Base-by-base conservation (phyloP, 352 stramenopile species). In the Phytophthora nicotianae region DNA sequence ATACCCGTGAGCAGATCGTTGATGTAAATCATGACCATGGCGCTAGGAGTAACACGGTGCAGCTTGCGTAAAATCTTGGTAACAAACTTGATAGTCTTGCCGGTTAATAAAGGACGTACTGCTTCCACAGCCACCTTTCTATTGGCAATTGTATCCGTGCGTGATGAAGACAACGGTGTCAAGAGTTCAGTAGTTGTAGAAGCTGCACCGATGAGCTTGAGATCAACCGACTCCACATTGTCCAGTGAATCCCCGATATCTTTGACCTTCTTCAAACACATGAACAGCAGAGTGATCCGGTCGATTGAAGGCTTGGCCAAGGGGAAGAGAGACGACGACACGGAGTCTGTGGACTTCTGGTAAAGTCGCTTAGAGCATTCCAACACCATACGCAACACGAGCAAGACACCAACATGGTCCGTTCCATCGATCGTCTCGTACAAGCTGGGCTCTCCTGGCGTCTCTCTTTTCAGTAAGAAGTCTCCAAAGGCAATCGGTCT, bases 181-280 rank as follows among this genome's bases (percentile, higher is more conserved):
- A 90, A 56, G 19, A 91, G 50, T n/a, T 89, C 72, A 0, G 40
- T 19, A 16, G 62, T 72, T 4, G 68, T 77, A 1, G 46, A 55
- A 2, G 75, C 78, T 23, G 65, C 70, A 47, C 77, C 80, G 0
- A 93, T 66, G 11, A 77, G 62, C 60, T 93, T 93, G 45, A 90
- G 80, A 49, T 92, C 72, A 20, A 78, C 48, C 0, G 45, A 13
- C 2, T 69, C 46, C 0, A 55, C 41, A 9, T 60, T 48, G 0
- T 58, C 52, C 16, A 74, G 21, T 0, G 67, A 53, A 26, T 70
- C 59, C 0, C 50, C 61, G 10, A 86, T 61, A 4, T 91, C 81
- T 52, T 87, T 91, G 2, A 91, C 48, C 2, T 86, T 84, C 53
- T 93, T 93, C 24, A 91, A 50, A 29, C 85, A 93, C 83, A 91